Evolutionary conservation across 1,139 yeast genomes (phyloP).

Genomic region (Nakaseomyces kungkrabaensis): DNA sequence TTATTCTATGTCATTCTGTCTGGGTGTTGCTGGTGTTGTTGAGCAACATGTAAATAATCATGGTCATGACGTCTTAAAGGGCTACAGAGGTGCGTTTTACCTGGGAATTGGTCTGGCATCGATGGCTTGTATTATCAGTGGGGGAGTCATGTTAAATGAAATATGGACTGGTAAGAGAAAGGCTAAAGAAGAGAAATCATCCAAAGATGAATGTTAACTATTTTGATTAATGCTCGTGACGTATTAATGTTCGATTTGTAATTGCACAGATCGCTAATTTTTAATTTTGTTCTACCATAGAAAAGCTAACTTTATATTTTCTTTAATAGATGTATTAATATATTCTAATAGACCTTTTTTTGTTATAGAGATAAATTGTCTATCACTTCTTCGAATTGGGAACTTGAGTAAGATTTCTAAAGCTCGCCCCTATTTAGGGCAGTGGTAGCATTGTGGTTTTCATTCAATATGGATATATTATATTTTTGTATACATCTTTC

Average conservation of each 20-base stretch:
- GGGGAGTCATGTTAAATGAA: conserved; percentile 5
- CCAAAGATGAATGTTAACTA: background rate
- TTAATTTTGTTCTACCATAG: background rate
- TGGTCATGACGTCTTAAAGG: conserved; percentile 25
- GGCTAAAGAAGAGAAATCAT: background rate
- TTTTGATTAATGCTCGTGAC: too few species aligned
- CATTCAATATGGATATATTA: background rate
- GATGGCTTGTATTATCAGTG: conserved; percentile 11
- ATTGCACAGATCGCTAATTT: background rate
- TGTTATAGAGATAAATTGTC: too few species aligned
- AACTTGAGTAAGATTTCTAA: too few species aligned
- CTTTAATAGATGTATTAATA: background rate
- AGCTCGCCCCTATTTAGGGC: too few species aligned
- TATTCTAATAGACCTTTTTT: background rate
- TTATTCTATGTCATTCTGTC: conserved; percentile 43
- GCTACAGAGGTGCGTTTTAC: conserved; percentile 40
- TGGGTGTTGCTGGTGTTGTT: conserved; percentile 44
- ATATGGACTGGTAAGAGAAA: background rate
- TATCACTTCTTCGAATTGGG: too few species aligned
- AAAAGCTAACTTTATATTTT: background rate
- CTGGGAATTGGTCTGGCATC: conserved; percentile 27
- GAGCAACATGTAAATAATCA: conserved; percentile 32
- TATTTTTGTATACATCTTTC: background rate
- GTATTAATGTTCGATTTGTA: background rate
- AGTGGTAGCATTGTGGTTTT: too few species aligned